Percentiles rank a stretch among this genome's conserved stretches.
These are phyloP conservation scores for Suillus subalutaceus DNA, from an alignment of 768 basidiomycete species.

Conservation along the genomic window DNA sequence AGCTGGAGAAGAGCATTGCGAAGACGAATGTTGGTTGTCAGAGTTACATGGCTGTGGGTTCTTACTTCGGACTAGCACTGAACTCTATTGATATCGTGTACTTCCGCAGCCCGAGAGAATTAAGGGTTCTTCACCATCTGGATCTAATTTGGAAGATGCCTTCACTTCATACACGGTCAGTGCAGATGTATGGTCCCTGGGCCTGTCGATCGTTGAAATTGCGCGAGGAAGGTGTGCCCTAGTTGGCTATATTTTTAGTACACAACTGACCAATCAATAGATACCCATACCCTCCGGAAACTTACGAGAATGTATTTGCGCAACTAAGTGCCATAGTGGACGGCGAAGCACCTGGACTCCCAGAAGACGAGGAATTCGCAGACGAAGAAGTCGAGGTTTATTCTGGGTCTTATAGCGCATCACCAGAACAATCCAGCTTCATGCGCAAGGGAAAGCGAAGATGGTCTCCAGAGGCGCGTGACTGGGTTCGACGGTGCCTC, in stretches of 20 bases:
- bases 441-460: slow-evolving; percentile 19
- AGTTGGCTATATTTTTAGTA: neutral
- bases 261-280: slow-evolving; percentile 15
- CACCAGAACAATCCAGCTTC: slow-evolving; percentile 19
- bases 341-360: slow-evolving; percentile 88
- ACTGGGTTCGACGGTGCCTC: slow-evolving; percentile 83
- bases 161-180: slow-evolving; percentile 84
- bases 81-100: slow-evolving; percentile 8
- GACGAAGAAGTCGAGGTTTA: slow-evolving; percentile 15
- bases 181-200: slow-evolving; percentile 97
- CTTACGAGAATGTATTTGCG: slow-evolving; percentile 95
- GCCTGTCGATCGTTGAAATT: slow-evolving; percentile 91
- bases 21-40: slow-evolving; percentile 99
- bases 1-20: slow-evolving; percentile 93
- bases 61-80: slow-evolving; percentile 9
- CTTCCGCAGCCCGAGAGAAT: slow-evolving; percentile 86
- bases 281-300: slow-evolving; percentile 98
- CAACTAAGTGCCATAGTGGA: slow-evolving; percentile 97
- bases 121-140: slow-evolving; percentile 75
- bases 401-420: slow-evolving; percentile 8
- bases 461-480: slow-evolving; percentile 56
- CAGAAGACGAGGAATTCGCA: slow-evolving; percentile 47
- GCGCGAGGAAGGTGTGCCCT: slow-evolving; percentile 63
- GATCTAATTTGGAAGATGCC: slow-evolving; percentile 32
- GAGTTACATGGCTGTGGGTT: slow-evolving; percentile 93